phyloP scores from a whole-genome alignment of 2,329 filamentous ascomycete genomes.

The Ceratocystis ficicola region DNA sequence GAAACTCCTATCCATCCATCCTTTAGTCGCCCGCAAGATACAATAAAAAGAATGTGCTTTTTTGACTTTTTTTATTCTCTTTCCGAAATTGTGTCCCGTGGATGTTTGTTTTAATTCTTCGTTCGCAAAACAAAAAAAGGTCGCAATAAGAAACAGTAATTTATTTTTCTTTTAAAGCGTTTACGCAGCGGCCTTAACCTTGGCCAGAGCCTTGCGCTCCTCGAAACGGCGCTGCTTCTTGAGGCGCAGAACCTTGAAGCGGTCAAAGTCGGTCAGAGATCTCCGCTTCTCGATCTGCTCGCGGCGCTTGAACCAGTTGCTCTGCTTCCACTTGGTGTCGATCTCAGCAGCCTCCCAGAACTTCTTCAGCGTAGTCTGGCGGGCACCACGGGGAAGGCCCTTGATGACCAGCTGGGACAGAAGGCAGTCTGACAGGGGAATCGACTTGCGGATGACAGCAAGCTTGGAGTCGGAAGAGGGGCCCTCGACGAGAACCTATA shows the following conservation, averaged over 20 bases:
- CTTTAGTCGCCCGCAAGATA: not conserved
- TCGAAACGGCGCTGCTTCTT: conserved; percentile 99
- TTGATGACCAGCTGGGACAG: conserved; percentile 82
- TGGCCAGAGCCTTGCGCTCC: conserved; percentile 90
- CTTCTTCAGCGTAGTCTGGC: conserved; percentile 71
- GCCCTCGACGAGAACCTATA: conserved; percentile 89
- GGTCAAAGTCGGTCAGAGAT: conserved; percentile 93
- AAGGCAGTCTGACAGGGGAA: conserved; percentile 69
- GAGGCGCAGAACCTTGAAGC: conserved; percentile 98
- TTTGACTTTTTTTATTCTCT: conserved; percentile 19
- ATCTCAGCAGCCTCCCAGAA: conserved; percentile 85
- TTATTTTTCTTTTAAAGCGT: conserved; percentile 32
- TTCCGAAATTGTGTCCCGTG: conserved; percentile 22
- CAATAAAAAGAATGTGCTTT: conserved; percentile 19
- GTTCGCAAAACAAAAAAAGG: conserved; percentile 21
- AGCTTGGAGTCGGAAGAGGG: conserved; percentile 70
- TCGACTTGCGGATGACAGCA: conserved; percentile 74
- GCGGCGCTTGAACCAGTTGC: conserved; percentile 89
- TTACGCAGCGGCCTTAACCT: conserved; percentile 76
- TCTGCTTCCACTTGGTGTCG: conserved; percentile 85
- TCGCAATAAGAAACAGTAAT: conserved; percentile 24
- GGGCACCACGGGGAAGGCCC: conserved; percentile 73
- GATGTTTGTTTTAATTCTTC: not conserved
- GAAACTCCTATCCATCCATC: not conserved
- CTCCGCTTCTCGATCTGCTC: conserved; percentile 75